Base-by-base conservation (phyloP, 106 monocot genomes). In the Dioscorea alata region DNA sequence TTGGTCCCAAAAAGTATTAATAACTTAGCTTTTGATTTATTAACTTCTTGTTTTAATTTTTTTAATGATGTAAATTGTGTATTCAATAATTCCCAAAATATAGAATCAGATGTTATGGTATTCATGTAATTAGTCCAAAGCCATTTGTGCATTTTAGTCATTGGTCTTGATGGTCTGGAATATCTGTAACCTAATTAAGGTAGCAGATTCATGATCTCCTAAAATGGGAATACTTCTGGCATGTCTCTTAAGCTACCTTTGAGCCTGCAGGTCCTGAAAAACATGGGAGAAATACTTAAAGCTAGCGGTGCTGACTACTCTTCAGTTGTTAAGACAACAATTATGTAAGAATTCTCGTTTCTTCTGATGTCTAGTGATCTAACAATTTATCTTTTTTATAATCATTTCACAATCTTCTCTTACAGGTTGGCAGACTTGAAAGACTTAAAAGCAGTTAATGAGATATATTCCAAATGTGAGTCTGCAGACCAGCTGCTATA, bases 321-420 rank as follows among this genome's bases (percentile, higher is more conserved):
- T 64, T 88, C 91, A 28, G 96, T 96, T 69, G 96, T 96, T 14
- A 96, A 96, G 71, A 96, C 96, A 59, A 96, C 96, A 19, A 96
- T 96, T 61, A 84, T 96, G 96, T 96, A 86, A 57, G 31, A 58
- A 24, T 25, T 60, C 14, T 8, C 0, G n/a, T 18, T 32, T 62
- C 50, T 56, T 28, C 28, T 49, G 23, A 2, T 21, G 9, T 48
- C 60, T 15, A 13, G 24, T 8, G 28, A 57, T 35, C 12, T 21
- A n/a, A 67, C 1, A 59, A 16, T 23, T 65, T 20, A 65, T 6
- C 42, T 42, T 42, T 42, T 5, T 42, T 8, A 8, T 5, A 42
- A 6, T 42, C 8, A 53, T 51, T 9, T 69, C 48, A 63, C 34
- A 33, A 49, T 68, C 31, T 61, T 50, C 58, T 72, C 28, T 42